phyloP scores from a whole-genome alignment of 208 protist species.

The Crithidia brevicula region DNA sequence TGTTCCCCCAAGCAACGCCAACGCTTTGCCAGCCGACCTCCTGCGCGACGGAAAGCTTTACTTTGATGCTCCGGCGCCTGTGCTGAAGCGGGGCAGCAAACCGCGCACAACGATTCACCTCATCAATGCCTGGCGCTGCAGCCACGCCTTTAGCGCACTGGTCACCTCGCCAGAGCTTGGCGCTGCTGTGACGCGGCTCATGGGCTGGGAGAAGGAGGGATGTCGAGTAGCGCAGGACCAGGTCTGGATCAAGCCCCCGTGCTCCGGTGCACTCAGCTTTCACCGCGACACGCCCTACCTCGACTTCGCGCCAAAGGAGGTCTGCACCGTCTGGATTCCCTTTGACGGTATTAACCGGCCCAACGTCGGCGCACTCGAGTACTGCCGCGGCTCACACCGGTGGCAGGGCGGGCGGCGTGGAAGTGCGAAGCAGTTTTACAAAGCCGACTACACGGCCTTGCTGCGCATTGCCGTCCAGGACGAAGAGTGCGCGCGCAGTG shows the following conservation, averaged over 20 bases:
- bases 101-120: constrained; percentile 32
- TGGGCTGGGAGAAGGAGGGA: constrained; percentile 41
- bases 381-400: constrained; percentile 47
- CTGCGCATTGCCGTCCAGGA: constrained; percentile 36
- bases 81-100: background rate
- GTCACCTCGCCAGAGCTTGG: constrained; percentile 31
- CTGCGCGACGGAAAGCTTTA: background rate
- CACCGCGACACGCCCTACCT: constrained; percentile 60
- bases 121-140: constrained; percentile 39
- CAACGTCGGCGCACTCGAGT: constrained; percentile 43
- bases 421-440: constrained; percentile 54
- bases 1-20: background rate
- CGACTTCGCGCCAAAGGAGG: constrained; percentile 44
- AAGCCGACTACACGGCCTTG: constrained; percentile 37
- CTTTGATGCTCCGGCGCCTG: background rate
- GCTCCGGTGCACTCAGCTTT: constrained; percentile 41
- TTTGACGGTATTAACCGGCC: constrained; percentile 27
- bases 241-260: constrained; percentile 47
- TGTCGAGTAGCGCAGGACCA: constrained; percentile 50
- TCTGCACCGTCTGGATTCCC: constrained; percentile 50
- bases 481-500: constrained; percentile 9
- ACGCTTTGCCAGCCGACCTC: background rate
- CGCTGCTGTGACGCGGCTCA: constrained; percentile 17
- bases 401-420: constrained; percentile 30
- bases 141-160: constrained; percentile 8